These are phyloP conservation scores for Citrullus amarus DNA, from an alignment of 306 rosid genomes.

Conservation along the genomic window DNA sequence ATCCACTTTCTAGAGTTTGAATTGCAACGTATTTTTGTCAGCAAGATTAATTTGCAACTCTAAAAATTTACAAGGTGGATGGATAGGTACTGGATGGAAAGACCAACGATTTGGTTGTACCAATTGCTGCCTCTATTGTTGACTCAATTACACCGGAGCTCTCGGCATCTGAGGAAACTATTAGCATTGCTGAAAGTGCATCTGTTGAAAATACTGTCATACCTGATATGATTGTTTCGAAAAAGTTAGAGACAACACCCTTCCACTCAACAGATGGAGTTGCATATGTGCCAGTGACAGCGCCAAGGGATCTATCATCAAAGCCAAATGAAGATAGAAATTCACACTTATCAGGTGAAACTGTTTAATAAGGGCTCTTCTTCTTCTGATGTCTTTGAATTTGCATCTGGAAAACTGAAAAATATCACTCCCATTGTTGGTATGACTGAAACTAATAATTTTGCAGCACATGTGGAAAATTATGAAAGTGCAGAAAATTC, in stretches of 20 bases:
- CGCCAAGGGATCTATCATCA: slow-evolving; percentile 11
- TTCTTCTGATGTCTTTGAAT: not conserved
- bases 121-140: not conserved
- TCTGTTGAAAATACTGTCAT: not conserved
- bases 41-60: slow-evolving; percentile 17
- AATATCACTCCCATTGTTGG: slow-evolving; percentile 14
- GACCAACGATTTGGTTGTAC: slow-evolving; percentile 9
- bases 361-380: not conserved
- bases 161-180: slow-evolving; percentile 2
- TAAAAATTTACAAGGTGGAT: slow-evolving; percentile 13
- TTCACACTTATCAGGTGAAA: not conserved
- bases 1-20: not conserved
- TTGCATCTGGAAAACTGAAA: not conserved
- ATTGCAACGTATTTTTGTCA: slow-evolving; percentile 6
- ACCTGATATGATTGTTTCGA: slow-evolving; percentile 1
- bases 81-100: slow-evolving; percentile 12
- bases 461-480: slow-evolving; percentile 5
- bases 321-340: slow-evolving; percentile 15
- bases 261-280: not conserved
- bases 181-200: slow-evolving; percentile 3
- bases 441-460: slow-evolving; percentile 20
- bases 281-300: slow-evolving; percentile 4
- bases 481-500: slow-evolving; percentile 22
- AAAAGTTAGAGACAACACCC: not conserved
- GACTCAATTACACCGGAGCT: not conserved